Conservation (phyloP, 495 filamentous ascomycete species). For the Xylaria curta region DNA sequence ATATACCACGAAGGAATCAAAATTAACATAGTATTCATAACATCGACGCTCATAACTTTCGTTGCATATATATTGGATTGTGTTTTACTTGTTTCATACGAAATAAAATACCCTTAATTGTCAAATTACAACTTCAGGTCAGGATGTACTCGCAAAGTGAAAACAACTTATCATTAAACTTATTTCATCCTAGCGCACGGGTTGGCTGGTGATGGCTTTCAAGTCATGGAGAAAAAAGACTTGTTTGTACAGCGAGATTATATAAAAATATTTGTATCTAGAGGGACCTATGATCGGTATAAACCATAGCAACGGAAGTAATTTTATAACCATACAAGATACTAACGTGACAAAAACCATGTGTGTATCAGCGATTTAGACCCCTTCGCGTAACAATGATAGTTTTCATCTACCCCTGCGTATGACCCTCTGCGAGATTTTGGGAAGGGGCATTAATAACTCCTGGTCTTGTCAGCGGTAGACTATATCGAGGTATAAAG, state of each 20-base stretch:
- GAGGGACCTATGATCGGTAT: background rate
- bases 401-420: background rate
- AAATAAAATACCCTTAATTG: too few relatives aligned
- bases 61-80: too few relatives aligned
- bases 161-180: background rate
- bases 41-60: too few relatives aligned
- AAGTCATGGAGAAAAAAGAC: background rate
- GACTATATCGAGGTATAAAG: background rate
- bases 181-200: background rate
- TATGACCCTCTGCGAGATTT: background rate
- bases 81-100: too few relatives aligned
- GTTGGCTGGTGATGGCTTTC: background rate
- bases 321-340: background rate
- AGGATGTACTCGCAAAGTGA: too few relatives aligned
- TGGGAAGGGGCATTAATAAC: background rate
- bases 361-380: background rate
- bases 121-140: background rate
- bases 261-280: background rate
- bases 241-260: background rate
- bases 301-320: background rate
- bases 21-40: too few relatives aligned
- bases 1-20: too few relatives aligned
- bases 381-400: background rate
- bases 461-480: background rate
- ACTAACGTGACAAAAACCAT: background rate